These are phyloP conservation scores for Lumnitzera racemosa DNA, from an alignment of 345 rosid species.

Conservation along the genomic window DNA sequence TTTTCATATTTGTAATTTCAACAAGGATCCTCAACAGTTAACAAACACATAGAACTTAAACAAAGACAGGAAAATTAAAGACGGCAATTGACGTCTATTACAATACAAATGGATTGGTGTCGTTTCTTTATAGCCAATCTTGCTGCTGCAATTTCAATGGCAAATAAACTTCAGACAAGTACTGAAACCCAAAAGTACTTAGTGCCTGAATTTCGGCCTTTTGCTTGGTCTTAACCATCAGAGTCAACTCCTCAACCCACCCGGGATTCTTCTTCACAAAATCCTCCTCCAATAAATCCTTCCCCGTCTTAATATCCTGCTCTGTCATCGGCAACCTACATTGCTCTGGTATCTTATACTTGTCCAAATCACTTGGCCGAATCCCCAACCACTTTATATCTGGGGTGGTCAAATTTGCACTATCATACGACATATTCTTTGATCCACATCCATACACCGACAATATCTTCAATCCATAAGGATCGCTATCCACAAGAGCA, in stretches of 20 bases:
- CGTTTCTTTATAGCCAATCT: slow-evolving; percentile 67
- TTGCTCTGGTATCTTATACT: slow-evolving; percentile 84
- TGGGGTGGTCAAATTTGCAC: slow-evolving; percentile 88
- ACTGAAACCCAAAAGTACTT: slow-evolving; percentile 95
- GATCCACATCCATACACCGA: slow-evolving; percentile 97
- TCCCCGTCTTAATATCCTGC: slow-evolving; percentile 98
- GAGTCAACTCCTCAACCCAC: slow-evolving; percentile 93
- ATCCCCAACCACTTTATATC: slow-evolving; percentile 97
- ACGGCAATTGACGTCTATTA: neutral
- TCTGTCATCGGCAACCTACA: slow-evolving; percentile 96
- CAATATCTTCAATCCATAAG: slow-evolving; percentile 85
- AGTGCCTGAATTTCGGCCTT: slow-evolving; percentile 99
- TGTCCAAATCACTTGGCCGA: slow-evolving; percentile 89
- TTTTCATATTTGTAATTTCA: no score
- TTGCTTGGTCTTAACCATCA: slow-evolving; percentile 95
- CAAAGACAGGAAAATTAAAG: no score
- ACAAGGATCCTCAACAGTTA: no score
- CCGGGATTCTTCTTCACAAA: slow-evolving; percentile 98
- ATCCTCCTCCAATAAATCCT: slow-evolving; percentile 90
- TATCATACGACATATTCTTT: slow-evolving; percentile 96
- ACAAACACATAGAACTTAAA: no score
- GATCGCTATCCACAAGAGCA: slow-evolving; percentile 95
- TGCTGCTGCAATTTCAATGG: slow-evolving; percentile 96
- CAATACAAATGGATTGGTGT: neutral
- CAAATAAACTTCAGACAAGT: slow-evolving; percentile 90